Conservation (phyloP, 129 eudicot species). For the Chrysanthemum lavandulifolium region DNA sequence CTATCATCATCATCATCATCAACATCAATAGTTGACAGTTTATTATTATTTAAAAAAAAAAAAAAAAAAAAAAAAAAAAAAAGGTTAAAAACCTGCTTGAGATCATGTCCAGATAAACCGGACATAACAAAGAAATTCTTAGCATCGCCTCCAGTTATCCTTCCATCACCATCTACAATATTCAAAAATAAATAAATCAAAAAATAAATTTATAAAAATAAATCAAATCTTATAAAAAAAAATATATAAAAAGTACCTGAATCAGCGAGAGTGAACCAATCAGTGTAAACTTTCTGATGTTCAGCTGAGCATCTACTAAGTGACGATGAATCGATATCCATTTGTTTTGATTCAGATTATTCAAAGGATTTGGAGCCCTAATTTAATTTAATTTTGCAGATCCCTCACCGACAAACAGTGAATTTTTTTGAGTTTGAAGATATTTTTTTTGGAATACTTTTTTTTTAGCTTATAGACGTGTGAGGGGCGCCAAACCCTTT, state of each 20-base stretch:
- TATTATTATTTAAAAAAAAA: too few species aligned
- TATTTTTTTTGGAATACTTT: too few species aligned
- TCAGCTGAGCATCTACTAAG: slow-evolving; percentile 76
- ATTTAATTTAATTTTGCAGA: too few species aligned
- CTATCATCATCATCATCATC: too few species aligned
- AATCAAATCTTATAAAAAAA: background rate
- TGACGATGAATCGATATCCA: slow-evolving; percentile 80
- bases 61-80: background rate
- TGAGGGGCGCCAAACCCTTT: too few species aligned
- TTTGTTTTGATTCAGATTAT: too few species aligned
- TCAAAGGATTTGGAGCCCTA: background rate
- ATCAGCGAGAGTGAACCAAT: slow-evolving; percentile 87
- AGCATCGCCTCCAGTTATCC: slow-evolving; percentile 84
- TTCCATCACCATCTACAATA: slow-evolving; percentile 80
- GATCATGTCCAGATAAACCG: slow-evolving; percentile 68
- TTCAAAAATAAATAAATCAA: background rate
- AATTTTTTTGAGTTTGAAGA: too few species aligned
- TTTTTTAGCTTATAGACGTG: too few species aligned
- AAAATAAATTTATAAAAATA: background rate
- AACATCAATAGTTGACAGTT: too few species aligned
- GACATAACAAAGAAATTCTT: slow-evolving; percentile 81
- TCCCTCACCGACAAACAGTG: too few species aligned
- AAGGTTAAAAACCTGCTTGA: slow-evolving; percentile 61
- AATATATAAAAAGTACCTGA: slow-evolving; percentile 46
- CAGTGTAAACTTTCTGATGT: slow-evolving; percentile 76